Conservation (phyloP, 1,139 yeast species). For the Meyerozyma sp. region DNA sequence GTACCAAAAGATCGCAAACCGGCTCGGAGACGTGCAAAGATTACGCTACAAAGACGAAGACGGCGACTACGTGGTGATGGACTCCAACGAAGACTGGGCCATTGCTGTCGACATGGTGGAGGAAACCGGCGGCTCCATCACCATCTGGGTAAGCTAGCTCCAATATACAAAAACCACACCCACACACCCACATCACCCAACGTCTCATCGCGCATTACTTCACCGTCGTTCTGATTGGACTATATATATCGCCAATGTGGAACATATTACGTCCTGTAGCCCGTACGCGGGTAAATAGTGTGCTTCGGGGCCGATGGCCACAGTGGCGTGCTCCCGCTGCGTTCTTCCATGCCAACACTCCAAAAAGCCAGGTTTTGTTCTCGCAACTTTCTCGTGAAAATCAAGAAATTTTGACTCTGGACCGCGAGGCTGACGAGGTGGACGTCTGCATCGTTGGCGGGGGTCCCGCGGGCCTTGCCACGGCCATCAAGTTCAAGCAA, state of each 20-base stretch:
- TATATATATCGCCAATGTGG: neutral
- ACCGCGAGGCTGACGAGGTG: constrained; percentile 75
- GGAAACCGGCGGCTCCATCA: constrained; percentile 20
- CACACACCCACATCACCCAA: neutral
- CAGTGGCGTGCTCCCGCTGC: neutral
- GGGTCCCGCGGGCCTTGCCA: constrained; percentile 94
- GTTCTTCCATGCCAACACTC: neutral
- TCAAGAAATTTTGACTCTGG: constrained; percentile 43
- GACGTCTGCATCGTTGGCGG: constrained; percentile 97
- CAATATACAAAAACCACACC: neutral
- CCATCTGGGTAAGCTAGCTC: constrained; percentile 1
- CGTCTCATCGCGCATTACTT: neutral
- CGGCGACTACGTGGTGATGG: constrained; percentile 86
- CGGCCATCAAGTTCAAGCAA: constrained; percentile 86
- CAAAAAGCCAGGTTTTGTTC: neutral
- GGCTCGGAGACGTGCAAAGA: constrained; percentile 37
- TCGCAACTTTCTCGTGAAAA: constrained; percentile 30
- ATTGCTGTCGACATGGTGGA: constrained; percentile 51
- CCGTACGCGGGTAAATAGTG: neutral
- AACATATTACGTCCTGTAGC: neutral
- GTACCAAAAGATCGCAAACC: constrained; percentile 32
- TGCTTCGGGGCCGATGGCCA: neutral
- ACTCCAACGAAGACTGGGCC: constrained; percentile 72
- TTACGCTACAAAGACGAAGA: constrained; percentile 91
- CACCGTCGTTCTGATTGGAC: neutral